Evolutionary conservation across 495 filamentous ascomycete genomes (phyloP).

Genomic region (Daldinia decipiens): DNA sequence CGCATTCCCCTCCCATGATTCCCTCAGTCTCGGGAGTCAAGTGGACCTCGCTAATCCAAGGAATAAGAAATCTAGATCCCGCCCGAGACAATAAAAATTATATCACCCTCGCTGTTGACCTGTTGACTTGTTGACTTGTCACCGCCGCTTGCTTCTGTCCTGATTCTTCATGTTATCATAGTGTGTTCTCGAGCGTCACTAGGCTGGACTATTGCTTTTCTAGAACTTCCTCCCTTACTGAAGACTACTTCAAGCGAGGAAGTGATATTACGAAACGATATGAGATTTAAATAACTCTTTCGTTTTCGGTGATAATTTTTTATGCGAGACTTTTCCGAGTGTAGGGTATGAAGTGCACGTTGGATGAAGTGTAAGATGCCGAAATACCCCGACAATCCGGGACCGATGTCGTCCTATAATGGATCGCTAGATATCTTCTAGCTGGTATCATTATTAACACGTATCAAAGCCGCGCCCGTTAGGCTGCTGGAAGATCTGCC

Average conservation of each 20-base stretch:
- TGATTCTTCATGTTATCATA: not conserved
- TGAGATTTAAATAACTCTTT: not conserved
- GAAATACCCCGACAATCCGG: not conserved
- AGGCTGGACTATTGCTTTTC: too few relatives aligned
- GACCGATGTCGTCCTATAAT: not conserved
- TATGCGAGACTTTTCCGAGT: not conserved
- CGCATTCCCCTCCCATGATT: constrained; percentile 21
- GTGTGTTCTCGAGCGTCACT: not conserved
- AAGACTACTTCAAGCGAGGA: too few relatives aligned
- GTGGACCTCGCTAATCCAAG: constrained; percentile 26
- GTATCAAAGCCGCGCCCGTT: not conserved
- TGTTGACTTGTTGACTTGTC: not conserved
- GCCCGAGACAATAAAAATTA: constrained; percentile 3
- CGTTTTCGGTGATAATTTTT: not conserved
- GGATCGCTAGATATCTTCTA: constrained; percentile 2
- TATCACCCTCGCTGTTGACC: not conserved
- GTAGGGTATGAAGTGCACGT: not conserved
- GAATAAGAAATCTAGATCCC: constrained; percentile 5
- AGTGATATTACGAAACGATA: not conserved
- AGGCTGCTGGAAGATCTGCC: not conserved
- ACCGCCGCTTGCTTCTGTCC: not conserved
- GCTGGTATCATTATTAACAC: not conserved
- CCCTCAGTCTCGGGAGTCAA: constrained; percentile 28
- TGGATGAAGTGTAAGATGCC: not conserved
- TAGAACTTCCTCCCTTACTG: too few relatives aligned